These are phyloP conservation scores for Amanita subjunquillea DNA, from an alignment of 768 basidiomycete genomes.

Conservation along the genomic window DNA sequence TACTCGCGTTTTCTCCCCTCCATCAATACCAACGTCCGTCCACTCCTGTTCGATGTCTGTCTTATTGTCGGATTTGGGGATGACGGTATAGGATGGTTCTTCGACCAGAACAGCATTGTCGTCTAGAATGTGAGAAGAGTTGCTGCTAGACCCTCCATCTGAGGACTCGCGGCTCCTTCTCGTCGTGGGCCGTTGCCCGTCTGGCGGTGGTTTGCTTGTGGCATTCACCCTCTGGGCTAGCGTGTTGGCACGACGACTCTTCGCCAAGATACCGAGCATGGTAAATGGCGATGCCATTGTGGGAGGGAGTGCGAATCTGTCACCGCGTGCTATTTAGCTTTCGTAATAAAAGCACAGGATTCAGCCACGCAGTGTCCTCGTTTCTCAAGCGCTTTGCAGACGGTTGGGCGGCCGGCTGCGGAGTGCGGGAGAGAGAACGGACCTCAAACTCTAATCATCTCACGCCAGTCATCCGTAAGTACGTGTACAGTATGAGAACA, in stretches of 20 bases:
- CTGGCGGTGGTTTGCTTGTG: not conserved
- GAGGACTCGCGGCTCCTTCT: not conserved
- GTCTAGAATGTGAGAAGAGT: not conserved
- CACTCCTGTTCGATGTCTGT: constrained; percentile 5
- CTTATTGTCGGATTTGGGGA: not conserved
- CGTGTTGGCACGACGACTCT: constrained; percentile 1
- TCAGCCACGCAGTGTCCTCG: not conserved
- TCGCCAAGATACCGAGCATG: constrained; percentile 1
- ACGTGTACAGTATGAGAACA: no score
- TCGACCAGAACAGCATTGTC: constrained; percentile 1
- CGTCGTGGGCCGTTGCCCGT: not conserved
- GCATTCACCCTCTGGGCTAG: not conserved
- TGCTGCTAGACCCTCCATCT: not conserved
- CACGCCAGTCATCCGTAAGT: no score
- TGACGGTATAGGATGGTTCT: constrained; percentile 2
- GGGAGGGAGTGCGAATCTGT: not conserved
- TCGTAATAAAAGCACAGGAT: not conserved
- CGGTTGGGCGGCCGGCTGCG: not conserved
- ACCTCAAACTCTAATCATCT: not conserved
- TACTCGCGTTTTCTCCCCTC: not conserved
- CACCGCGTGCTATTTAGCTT: not conserved
- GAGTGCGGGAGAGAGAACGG: not conserved
- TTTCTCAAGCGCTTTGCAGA: not conserved
- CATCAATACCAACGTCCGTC: constrained; percentile 1
- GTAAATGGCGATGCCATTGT: constrained; percentile 3